Evolutionary conservation across 345 rosid species (phyloP), one percentile per base, ranked within the genome.

Genomic region (Arabidopsis arenosa): DNA sequence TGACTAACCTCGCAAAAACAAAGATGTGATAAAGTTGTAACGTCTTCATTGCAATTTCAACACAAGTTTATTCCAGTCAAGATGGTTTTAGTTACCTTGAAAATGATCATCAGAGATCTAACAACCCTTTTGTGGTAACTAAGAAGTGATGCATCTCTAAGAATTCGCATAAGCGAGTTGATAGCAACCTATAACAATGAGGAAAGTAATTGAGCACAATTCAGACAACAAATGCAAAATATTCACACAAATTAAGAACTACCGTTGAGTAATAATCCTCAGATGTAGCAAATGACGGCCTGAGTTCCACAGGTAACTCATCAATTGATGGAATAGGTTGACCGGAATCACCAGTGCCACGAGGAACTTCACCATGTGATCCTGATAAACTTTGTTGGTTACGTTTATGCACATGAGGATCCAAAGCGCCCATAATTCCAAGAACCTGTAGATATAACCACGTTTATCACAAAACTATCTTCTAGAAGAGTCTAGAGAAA

Each of bases 91-190:
- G 15, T 58, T 83, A 95, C 99, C 98, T 95, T 90, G 79, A 95
- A 95, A 79, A 95, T 89, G 86, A 90, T 88, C 98, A 95, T 86
- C 62, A 95, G 90, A 68, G 99, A 95, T 70, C 93, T 93, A 74
- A 95, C 98, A 85, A 90, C 99, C 92, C 89, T 89, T 82, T 87
- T 89, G 89, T 95, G 99, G 86, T 92, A 86, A 82, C 97, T 92
- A 69, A 90, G 87, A 76, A 95, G 96, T 15, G 98, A 95, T 62
- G 98, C 88, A 84, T 95, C 98, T 82, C 97, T 92, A 73, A 95
- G 89, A 84, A 92, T 93, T 74, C 98, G 90, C 98, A 92, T 90
- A 54, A 95, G 91, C 63, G 99, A 95, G 85, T 89, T 95, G 72
- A 95, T 87, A 43, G 99, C 99, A 82, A 93, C 99, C 99, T 95